phyloP scores from a whole-genome alignment of 2,329 filamentous ascomycete species.

The Aspergillus sp. region DNA sequence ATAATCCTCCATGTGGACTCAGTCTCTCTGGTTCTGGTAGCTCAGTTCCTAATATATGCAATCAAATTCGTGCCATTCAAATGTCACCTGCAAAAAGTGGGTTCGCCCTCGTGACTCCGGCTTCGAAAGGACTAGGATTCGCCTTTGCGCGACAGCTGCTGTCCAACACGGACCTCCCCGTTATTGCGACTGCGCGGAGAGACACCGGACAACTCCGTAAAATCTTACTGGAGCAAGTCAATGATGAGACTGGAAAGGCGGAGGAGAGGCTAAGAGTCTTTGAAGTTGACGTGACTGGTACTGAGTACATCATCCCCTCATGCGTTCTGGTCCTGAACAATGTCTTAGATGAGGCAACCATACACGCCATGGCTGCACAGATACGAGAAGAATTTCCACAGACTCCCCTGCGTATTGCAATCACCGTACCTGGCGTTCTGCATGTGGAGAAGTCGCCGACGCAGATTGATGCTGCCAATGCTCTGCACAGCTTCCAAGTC shows the following conservation, averaged over 20 bases:
- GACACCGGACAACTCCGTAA: slow-evolving; percentile 53
- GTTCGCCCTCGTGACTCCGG: slow-evolving; percentile 52
- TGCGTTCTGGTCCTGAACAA: slow-evolving; percentile 1
- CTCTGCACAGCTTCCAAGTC: slow-evolving; percentile 69
- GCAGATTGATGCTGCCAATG: slow-evolving; percentile 62
- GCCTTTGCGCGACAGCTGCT: slow-evolving; percentile 62
- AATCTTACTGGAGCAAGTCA: slow-evolving; percentile 53
- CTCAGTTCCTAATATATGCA: too few species aligned
- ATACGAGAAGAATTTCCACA: slow-evolving; percentile 58
- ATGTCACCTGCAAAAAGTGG: slow-evolving; percentile 16
- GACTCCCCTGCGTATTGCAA: slow-evolving; percentile 65
- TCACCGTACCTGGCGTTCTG: slow-evolving; percentile 71
- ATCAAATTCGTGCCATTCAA: neutral
- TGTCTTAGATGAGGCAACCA: slow-evolving; percentile 60
- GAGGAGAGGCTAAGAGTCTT: slow-evolving; percentile 54
- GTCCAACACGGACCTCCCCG: slow-evolving; percentile 56
- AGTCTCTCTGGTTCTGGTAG: neutral
- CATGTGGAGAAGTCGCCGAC: slow-evolving; percentile 69
- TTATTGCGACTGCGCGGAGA: slow-evolving; percentile 62
- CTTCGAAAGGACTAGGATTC: slow-evolving; percentile 65
- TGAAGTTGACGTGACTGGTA: slow-evolving; percentile 60
- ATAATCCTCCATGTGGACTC: neutral
- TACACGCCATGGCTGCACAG: slow-evolving; percentile 57
- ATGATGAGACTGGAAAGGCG: slow-evolving; percentile 38
- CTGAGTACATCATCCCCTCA: neutral